Conservation (phyloP, 495 filamentous ascomycete genomes). For the Neurospora cerealis region DNA sequence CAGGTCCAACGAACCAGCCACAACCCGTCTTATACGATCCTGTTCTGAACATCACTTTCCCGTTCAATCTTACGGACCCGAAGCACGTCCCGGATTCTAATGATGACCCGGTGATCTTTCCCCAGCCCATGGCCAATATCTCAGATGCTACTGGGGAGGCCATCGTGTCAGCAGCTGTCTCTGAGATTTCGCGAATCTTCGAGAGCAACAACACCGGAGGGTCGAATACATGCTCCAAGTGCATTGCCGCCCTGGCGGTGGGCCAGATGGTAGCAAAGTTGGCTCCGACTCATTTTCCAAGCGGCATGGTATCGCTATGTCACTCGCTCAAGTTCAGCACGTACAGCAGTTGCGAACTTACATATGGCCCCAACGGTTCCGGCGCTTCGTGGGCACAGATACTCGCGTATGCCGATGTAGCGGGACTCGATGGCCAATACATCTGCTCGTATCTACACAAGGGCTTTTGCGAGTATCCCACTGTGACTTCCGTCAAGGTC, state of each 20-base stretch:
- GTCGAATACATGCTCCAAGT: constrained; percentile 40
- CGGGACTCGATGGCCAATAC: constrained; percentile 45
- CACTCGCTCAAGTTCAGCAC: constrained; percentile 32
- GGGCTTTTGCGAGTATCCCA: constrained; percentile 39
- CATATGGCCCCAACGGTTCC: constrained; percentile 35
- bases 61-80: constrained; percentile 46
- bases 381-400: constrained; percentile 51
- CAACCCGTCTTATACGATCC: constrained; percentile 50
- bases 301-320: constrained; percentile 42
- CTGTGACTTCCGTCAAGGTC: constrained; percentile 32
- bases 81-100: constrained; percentile 38
- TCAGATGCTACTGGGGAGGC: constrained; percentile 27
- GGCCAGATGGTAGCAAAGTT: constrained; percentile 40
- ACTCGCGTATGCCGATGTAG: constrained; percentile 43
- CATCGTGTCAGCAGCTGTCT: constrained; percentile 28
- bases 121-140: constrained; percentile 31
- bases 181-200: constrained; percentile 39
- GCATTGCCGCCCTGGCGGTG: constrained; percentile 39
- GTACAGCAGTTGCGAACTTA: constrained; percentile 34
- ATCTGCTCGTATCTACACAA: constrained; percentile 44
- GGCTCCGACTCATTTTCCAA: constrained; percentile 38
- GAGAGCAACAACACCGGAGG: constrained; percentile 21
- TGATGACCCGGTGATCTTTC: constrained; percentile 42
- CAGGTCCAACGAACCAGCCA: constrained; percentile 44
- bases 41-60: constrained; percentile 46